Base-by-base conservation (phyloP, 306 rosid species). In the Quercus parvula region DNA sequence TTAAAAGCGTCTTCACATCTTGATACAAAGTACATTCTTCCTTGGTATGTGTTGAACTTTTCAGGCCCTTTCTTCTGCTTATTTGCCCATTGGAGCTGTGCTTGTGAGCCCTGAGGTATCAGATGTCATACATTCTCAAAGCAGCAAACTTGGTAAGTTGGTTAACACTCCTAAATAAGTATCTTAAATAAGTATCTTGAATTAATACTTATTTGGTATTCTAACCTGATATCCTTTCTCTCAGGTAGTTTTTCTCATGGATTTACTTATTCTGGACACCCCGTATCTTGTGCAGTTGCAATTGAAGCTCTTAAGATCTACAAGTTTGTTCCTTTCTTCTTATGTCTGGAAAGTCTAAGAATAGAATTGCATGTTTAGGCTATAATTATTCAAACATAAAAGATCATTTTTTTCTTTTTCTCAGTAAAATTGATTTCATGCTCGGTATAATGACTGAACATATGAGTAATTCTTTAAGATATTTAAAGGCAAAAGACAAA, bases 241-340 rank as follows among this genome's bases (percentile, higher is more conserved):
- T 22, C 84, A 93, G 99, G 98, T 76, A 0, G 18, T 8, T 93
- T 93, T 81, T 85, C 93, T 80, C 99, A 93, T 27, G 98, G 99
- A 68, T 95, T 95, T 81, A 95, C 99, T 41, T 93, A 91, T 87
- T 95, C 97, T 75, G 99, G 99, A 63, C 97, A 93, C 79, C 98
- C 98, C 0, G 91, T 90, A 52, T 46, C 96, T 28, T 93, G 96
- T 85, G 98, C 92, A 0, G 99, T 95, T 75, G 98, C 98, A 84
- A 82, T 90, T 89, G 99, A 95, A 85, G 78, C 99, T 44, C 90
- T 95, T 67, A 95, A 89, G 85, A 90, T 95, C 78, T 95, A 95
- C 89, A 91, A 90, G 98, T 95, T 15, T 24, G 94, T 89, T 79
- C 81, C 67, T 75, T 19, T 83, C 28, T 81, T 55, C 33, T 74